Conservation (phyloP, 345 rosid genomes). For the Reutealis trisperma region DNA sequence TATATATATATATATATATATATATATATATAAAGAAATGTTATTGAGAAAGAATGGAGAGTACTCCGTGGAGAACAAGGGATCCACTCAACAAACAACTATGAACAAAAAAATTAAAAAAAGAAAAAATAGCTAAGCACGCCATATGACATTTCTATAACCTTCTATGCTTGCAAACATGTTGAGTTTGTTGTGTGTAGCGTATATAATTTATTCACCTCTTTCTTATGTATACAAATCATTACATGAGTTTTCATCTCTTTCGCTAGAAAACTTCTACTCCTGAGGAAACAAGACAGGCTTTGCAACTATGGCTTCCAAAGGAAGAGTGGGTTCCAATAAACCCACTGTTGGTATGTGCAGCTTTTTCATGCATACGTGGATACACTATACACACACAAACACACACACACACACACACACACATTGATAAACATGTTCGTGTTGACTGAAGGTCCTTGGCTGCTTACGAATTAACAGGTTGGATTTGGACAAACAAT, state of each 20-base stretch:
- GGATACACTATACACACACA: not conserved
- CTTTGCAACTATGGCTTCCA: constrained; percentile 90
- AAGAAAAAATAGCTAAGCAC: too few relatives aligned
- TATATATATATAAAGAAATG: too few relatives aligned
- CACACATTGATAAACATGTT: too few relatives aligned
- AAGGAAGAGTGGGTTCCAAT: constrained; percentile 91
- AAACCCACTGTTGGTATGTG: constrained; percentile 87
- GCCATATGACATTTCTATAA: not conserved
- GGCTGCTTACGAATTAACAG: constrained; percentile 30
- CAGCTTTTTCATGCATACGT: not conserved
- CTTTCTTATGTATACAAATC: not conserved
- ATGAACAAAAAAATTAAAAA: too few relatives aligned
- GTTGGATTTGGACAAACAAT: constrained; percentile 94
- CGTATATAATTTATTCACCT: not conserved
- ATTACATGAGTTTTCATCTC: not conserved
- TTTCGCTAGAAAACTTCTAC: constrained; percentile 60
- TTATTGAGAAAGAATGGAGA: too few relatives aligned
- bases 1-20: too few relatives aligned
- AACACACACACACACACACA: too few relatives aligned
- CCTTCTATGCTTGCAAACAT: not conserved
- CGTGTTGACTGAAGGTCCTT: not conserved
- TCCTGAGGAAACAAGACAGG: constrained; percentile 89
- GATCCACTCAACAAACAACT: too few relatives aligned
- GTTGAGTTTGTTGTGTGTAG: not conserved
- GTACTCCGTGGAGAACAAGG: too few relatives aligned